Evolutionary conservation across 2,329 filamentous ascomycete genomes (phyloP), one percentile per base, ranked within the genome.

Genomic region (Furcasterigmium furcatum): DNA sequence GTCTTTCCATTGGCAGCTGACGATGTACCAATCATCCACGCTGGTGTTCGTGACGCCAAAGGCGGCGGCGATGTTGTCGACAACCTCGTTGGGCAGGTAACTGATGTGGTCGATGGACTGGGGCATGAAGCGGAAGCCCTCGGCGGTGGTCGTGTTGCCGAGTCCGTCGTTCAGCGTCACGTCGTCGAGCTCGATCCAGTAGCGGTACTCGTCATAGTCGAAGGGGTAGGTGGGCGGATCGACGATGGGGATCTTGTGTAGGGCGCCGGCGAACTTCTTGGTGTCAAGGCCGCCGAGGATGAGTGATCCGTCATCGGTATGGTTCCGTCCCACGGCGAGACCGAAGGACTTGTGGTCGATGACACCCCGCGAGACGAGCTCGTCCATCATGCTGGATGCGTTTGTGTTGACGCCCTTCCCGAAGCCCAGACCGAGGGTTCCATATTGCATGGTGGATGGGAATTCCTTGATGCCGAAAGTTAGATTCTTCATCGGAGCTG

Each of bases 271-370:
- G 38, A 46, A 50, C 22, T 47, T 47, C 10, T 44, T 50, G 16
- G 24, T 42, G 38, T 52, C 50, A 29, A 52, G 21, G 4, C 47
- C 50, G 29, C 50, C 50, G 14, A 52, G 34, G 4, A 52, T 36
- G 4, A 52, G 30, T 20, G 32, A 39, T 9, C 47, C 45, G 3
- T 45, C 38, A 20, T 34, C 34, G 13, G 16, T 32, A 2, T 34
- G 29, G 19, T 36, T 22, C 24, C 43, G 41, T 2, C 46, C 70
- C 39, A 80, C 68, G 70, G 84, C 88, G 19, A 91, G 63, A 49
- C 83, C 87, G 66, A 87, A 90, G 4, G 82, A 81, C 52, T 80
- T 79, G 29, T 72, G 74, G 44, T 74, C 72, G 59, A 88, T 87
- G 44, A 77, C 58, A 38, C 77, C 79, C 56, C 87, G 76, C 19